phyloP scores from a whole-genome alignment of 2,329 filamentous ascomycete genomes.

The Claviceps lovelessii region DNA sequence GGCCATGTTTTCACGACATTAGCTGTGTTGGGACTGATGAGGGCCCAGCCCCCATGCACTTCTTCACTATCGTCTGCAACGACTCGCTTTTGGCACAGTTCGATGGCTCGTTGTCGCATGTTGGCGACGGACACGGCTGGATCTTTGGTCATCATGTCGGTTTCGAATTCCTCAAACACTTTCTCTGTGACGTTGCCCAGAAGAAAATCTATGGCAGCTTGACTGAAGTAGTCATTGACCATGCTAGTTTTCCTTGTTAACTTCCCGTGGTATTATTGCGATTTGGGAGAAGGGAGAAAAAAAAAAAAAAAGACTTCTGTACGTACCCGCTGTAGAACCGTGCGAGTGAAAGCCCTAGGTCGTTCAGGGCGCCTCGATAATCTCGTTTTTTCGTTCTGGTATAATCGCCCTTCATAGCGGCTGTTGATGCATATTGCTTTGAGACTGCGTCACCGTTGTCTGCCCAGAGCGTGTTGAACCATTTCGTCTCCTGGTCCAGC shows the following conservation, averaged over 20 bases:
- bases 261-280: background rate
- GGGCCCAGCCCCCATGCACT: constrained; percentile 76
- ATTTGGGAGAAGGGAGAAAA: too few species aligned
- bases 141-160: constrained; percentile 83
- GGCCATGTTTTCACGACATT: constrained; percentile 57
- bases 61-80: constrained; percentile 74
- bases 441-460: constrained; percentile 95
- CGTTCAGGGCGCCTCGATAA: constrained; percentile 79
- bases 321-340: constrained; percentile 53
- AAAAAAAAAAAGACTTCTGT: background rate
- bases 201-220: constrained; percentile 87
- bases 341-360: constrained; percentile 77
- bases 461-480: constrained; percentile 96
- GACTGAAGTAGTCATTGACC: constrained; percentile 94
- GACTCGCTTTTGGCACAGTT: constrained; percentile 74
- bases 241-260: constrained; percentile 47
- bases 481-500: constrained; percentile 63
- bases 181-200: constrained; percentile 73
- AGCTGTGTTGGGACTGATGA: constrained; percentile 60
- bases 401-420: constrained; percentile 92
- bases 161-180: constrained; percentile 89
- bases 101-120: constrained; percentile 77
- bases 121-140: constrained; percentile 76
- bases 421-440: constrained; percentile 89
- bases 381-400: constrained; percentile 83